Percentiles rank a stretch among this genome's conserved stretches.
These are phyloP conservation scores for Diospyros lotus DNA, from an alignment of 148 eudicot species.

Conservation along the genomic window DNA sequence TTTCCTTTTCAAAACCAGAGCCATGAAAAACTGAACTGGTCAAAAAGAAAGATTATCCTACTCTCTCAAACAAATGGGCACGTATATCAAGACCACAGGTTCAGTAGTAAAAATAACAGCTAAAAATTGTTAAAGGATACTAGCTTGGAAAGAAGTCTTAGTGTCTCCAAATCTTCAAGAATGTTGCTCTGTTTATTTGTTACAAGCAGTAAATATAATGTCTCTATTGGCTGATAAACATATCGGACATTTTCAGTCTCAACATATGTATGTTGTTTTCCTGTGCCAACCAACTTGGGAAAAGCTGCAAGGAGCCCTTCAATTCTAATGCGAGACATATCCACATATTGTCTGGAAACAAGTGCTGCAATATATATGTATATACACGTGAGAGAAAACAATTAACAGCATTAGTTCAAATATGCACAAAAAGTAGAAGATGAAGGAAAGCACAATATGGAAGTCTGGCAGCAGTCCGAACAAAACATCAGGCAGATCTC, in stretches of 20 bases:
- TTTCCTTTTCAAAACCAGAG: background rate
- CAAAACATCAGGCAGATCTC: background rate
- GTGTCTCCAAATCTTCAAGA: slow-evolving; percentile 96
- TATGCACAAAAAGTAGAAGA: background rate
- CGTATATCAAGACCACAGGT: background rate
- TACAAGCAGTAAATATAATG: slow-evolving; percentile 78
- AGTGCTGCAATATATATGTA: slow-evolving; percentile 47
- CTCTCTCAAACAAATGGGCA: background rate
- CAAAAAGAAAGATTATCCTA: background rate
- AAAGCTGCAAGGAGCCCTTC: slow-evolving; percentile 97
- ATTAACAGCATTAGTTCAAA: background rate
- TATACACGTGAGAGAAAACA: background rate
- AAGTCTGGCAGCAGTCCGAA: background rate
- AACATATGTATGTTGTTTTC: slow-evolving; percentile 95
- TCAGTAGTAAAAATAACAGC: background rate
- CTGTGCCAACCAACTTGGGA: slow-evolving; percentile 93
- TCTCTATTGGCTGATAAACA: slow-evolving; percentile 94
- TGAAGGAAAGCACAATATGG: background rate
- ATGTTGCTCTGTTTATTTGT: slow-evolving; percentile 98
- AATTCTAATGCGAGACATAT: slow-evolving; percentile 85
- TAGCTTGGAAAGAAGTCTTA: slow-evolving; percentile 91
- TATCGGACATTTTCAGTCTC: slow-evolving; percentile 99
- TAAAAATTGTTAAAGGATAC: slow-evolving; percentile 46
- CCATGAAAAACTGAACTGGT: background rate
- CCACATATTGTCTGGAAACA: slow-evolving; percentile 93